Evolutionary conservation across 331 rosid species (phyloP), one percentile per base, ranked within the genome.

Genomic region (Ulmus americana): DNA sequence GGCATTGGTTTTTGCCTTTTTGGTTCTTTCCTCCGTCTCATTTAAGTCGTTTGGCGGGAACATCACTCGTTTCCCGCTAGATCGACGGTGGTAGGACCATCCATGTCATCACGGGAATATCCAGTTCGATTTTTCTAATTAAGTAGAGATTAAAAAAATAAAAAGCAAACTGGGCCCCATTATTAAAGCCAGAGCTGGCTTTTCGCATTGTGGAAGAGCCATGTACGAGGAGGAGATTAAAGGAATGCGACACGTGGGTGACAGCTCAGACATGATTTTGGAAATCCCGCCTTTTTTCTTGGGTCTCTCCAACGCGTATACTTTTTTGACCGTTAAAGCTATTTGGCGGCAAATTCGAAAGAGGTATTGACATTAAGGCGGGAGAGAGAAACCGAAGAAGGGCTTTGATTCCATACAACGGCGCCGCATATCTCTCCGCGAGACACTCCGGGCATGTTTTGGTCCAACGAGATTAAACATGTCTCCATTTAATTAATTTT

Each of bases 381-480:
- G 64, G 81, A 38, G 46, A 12, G 7, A 35, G 3, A 4, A 9
- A 22, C 39, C 4, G 59, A 35, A 11, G 18, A 2, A 2, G 39
- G 68, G 45, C 0, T 16, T 56, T 62, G n/a, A 46, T 74, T 66
- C 18, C 2, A 39, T 59, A 54, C 77, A 58, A 52, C 79, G 80
- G 83, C 86, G 83, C 82, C 83, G 85, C 82, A 77, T 40, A 49
- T 65, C 22, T 49, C 82, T 74, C 79, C 64, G 73, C 20, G 62
- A 69, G 76, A 69, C 76, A 74, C 55, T 61, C 63, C 8, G 9
- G 35, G 60, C 79, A 65, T 79, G 83, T 61, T 61, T 70, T 39
- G 61, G 68, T 64, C 35, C 51, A 13, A 68, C 74, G 51, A 44
- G 71, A 20, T 51, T 43, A 47, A 66, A 59, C 71, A 68, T 72